Evolutionary conservation across 2,329 filamentous ascomycete genomes (phyloP).

Genomic region (Emericellopsis atlantica): DNA sequence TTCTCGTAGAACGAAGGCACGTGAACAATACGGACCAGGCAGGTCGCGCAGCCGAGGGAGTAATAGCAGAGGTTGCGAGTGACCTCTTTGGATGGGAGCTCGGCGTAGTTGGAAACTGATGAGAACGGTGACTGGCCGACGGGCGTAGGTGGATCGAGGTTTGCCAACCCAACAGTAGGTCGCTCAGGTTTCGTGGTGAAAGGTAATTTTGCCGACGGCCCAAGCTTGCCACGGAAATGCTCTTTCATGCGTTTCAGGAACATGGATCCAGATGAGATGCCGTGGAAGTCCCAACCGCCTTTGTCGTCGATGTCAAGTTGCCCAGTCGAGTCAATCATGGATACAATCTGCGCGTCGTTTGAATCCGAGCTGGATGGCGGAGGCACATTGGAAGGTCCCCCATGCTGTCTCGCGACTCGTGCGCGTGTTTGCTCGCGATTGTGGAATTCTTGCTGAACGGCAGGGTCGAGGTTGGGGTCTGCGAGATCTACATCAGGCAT

Average conservation of each 20-base stretch:
- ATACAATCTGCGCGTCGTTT: conserved; percentile 66
- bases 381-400: conserved; percentile 10
- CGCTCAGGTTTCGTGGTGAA: conserved; percentile 41
- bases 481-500: conserved; percentile 76
- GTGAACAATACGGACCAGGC: conserved; percentile 60
- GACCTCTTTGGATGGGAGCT: conserved; percentile 55
- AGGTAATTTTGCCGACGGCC: conserved; percentile 46
- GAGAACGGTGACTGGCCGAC: conserved; percentile 49
- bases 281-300: conserved; percentile 91
- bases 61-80: conserved; percentile 41
- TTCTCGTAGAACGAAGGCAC: conserved; percentile 68
- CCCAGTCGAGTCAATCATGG: conserved; percentile 90
- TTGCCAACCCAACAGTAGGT: conserved; percentile 30
- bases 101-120: conserved; percentile 34
- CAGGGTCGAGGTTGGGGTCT: conserved; percentile 70
- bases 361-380: conserved; percentile 18
- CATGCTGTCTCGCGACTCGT: conserved; percentile 28
- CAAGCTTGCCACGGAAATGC: conserved; percentile 69
- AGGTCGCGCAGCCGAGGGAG: conserved; percentile 43
- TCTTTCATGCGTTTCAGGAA: conserved; percentile 82
- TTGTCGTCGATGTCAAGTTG: conserved; percentile 84
- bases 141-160: conserved; percentile 59
- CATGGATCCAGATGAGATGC: conserved; percentile 80
- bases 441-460: conserved; percentile 57
- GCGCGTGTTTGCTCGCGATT: conserved; percentile 39